Conservation (phyloP, 495 filamentous ascomycete genomes). For the Hypoxylon intermedium region DNA sequence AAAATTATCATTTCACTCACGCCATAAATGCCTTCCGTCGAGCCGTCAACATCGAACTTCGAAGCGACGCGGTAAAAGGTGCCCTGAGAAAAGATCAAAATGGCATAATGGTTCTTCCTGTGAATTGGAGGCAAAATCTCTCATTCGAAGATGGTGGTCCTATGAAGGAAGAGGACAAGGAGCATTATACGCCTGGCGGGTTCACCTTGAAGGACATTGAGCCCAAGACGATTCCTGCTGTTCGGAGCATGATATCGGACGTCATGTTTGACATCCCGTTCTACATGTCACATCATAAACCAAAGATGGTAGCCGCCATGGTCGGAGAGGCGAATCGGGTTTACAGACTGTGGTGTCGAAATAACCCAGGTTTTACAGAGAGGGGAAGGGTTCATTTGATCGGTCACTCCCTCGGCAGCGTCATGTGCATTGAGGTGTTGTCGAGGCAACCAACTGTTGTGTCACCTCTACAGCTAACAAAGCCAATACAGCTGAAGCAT, state of each 20-base stretch:
- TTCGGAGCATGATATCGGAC: constrained; percentile 89
- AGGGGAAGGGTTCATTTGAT: constrained; percentile 87
- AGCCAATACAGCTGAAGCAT: constrained; percentile 58
- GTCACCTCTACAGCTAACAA: constrained; percentile 61
- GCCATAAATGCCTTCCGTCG: constrained; percentile 91
- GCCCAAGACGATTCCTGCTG: constrained; percentile 83
- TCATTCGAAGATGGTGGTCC: constrained; percentile 79
- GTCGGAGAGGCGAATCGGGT: constrained; percentile 93
- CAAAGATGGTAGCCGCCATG: constrained; percentile 90
- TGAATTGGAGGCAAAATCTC: constrained; percentile 88
- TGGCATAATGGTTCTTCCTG: constrained; percentile 63
- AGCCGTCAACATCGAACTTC: constrained; percentile 82
- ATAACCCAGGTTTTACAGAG: constrained; percentile 85
- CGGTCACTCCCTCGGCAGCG: constrained; percentile 90
- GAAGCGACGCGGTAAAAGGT: constrained; percentile 72
- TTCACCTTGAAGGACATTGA: constrained; percentile 91
- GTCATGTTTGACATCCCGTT: constrained; percentile 98
- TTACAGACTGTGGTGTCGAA: constrained; percentile 88
- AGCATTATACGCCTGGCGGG: constrained; percentile 62
- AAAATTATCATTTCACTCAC: constrained; percentile 96
- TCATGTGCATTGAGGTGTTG: constrained; percentile 90
- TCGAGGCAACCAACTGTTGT: constrained; percentile 78
- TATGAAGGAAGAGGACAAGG: constrained; percentile 55
- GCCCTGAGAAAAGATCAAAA: constrained; percentile 72
- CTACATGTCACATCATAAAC: constrained; percentile 94